These are phyloP conservation scores for Orobanche coerulescens DNA, from an alignment of 257 asterid genomes.

Conservation along the genomic window DNA sequence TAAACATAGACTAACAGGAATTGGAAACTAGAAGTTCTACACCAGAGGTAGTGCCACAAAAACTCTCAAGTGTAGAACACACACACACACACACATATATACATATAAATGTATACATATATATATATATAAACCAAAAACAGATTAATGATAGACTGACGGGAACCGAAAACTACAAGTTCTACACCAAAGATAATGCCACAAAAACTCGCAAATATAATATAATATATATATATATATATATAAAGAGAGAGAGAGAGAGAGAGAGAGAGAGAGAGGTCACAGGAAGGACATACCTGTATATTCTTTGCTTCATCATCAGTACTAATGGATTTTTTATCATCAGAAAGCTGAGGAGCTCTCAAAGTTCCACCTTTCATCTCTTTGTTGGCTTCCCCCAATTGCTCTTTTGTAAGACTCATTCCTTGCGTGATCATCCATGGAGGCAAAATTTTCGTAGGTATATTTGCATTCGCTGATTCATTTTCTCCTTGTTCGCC, in stretches of 20 bases:
- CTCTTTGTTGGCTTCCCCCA: slow-evolving; percentile 49
- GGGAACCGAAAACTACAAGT: no score
- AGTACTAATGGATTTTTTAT: slow-evolving; percentile 48
- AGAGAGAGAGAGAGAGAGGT: background rate
- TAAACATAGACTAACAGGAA: background rate
- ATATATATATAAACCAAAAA: no score
- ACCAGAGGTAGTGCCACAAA: background rate
- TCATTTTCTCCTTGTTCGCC: slow-evolving; percentile 55
- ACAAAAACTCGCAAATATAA: no score
- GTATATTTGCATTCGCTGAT: slow-evolving; percentile 38
- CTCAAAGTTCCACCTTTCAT: slow-evolving; percentile 34
- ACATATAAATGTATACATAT: no score
- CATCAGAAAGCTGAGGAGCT: slow-evolving; percentile 46
- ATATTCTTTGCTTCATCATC: slow-evolving; percentile 47
- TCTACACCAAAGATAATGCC: no score
- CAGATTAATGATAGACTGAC: no score
- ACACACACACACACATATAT: no score
- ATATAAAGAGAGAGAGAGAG: no score
- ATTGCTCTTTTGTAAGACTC: slow-evolving; percentile 83
- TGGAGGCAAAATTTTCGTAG: slow-evolving; percentile 79
- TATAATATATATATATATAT: no score
- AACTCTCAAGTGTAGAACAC: background rate
- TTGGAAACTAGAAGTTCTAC: background rate
- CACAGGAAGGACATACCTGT: slow-evolving; percentile 37
- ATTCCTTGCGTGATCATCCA: slow-evolving; percentile 94